Base-by-base conservation (phyloP, 148 eudicot genomes). In the Fallopia convolvulus region DNA sequence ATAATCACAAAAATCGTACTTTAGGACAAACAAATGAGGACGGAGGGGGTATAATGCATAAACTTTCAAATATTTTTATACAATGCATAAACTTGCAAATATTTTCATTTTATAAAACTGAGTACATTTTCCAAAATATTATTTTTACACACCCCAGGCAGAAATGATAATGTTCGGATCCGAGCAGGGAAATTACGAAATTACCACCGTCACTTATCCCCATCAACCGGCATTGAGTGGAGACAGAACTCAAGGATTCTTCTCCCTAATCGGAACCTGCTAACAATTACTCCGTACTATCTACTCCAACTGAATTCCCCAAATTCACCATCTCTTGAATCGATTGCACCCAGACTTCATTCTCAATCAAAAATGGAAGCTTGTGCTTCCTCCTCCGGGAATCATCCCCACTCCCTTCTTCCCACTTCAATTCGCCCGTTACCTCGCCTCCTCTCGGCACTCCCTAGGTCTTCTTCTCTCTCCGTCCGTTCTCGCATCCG, bases 381-480 rank as follows among this genome's bases (percentile, higher is more conserved):
- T 47, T 41, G 50, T 26, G 50, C 75, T 48, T 73, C 75, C 55
- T 20, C 75, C 75, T 73, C 53, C 36, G 42, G 33, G 9, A 44
- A n/a, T 8, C 52, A 46, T 26, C 52, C 32, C 9, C 75, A 46
- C 50, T 73, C 53, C 5, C 36, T 48, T 42, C 75, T 48, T 21
- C 75, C 50, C 17, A 20, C 75, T 21, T 73, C 75, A 21, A 21
- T 44, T 10, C 15, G 75, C 30, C 53, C 75, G 13, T 73, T 36
- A 2, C 75, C 75, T 73, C 75, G 75, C 53, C 52, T 48, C 53
- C 53, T 73, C 55, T 48, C 55, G 9, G 75, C 42, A 73, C 55
- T 44, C 49, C 36, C 74, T 14, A 40, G 74, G 74, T 40, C 49
- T 71, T 71, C 74, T 40, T 71, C 46, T 71, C 48, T 39, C 75